These are phyloP conservation scores for Pseudopediastrum boryanum DNA, from an alignment of 139 green algal species.

Conservation along the genomic window DNA sequence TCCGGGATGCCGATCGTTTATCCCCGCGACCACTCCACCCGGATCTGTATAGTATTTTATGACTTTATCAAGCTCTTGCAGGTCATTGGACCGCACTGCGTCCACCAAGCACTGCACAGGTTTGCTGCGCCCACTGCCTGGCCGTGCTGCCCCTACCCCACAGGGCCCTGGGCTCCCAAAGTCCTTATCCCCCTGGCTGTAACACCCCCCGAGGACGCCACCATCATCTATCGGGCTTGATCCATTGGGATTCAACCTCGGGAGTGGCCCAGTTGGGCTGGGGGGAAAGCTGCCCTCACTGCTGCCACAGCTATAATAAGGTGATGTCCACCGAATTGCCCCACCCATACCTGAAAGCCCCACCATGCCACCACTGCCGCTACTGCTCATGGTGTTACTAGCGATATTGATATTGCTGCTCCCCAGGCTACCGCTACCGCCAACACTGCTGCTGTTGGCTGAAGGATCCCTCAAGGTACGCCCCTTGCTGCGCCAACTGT, in stretches of 20 bases:
- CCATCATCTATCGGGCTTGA: too few species aligned
- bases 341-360: background rate
- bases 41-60: constrained; percentile 34
- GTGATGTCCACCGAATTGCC: background rate
- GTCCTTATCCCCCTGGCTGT: too few species aligned
- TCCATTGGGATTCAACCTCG: too few species aligned
- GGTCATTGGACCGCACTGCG: constrained; percentile 52
- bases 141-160: too few species aligned
- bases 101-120: constrained; percentile 54
- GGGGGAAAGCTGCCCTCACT: background rate
- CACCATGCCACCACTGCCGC: background rate
- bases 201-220: too few species aligned
- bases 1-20: constrained; percentile 38
- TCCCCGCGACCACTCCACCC: constrained; percentile 3
- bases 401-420: background rate
- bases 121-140: constrained; percentile 21
- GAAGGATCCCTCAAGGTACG: too few species aligned
- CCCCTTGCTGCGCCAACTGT: too few species aligned
- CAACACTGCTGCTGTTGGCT: background rate
- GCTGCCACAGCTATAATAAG: background rate
- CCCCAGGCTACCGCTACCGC: background rate
- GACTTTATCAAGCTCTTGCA: constrained; percentile 28
- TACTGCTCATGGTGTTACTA: background rate
- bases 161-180: too few species aligned
- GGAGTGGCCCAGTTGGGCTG: too few species aligned